Evolutionary conservation across 2,329 filamentous ascomycete species (phyloP), one percentile per base, ranked within the genome.

Genomic region (Talaromyces pinophilus): DNA sequence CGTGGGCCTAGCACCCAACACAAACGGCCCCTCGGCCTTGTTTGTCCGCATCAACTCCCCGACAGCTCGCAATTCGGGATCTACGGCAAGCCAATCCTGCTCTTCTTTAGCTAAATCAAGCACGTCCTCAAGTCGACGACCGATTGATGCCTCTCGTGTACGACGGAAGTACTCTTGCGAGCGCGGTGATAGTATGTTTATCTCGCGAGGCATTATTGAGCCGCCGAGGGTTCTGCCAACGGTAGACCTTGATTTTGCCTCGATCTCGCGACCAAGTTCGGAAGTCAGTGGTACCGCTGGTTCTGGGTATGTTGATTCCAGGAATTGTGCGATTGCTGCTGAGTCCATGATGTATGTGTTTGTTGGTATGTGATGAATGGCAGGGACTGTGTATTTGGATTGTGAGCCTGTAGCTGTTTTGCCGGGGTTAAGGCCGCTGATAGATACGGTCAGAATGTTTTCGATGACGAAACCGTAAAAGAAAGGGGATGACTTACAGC

Each of bases 321-420:
- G 73, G 67, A 82, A 82, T 44, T 76, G 68, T 1, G 79, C 71
- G 70, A 82, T 81, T 40, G 71, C 68, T 11, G 59, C 59, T 3
- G 80, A 81, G 68, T 79, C 79, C 78, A 81, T 81, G 10, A 82
- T 71, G 70, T 76, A 76, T 25, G 69, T 79, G 70, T 77, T 72
- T 60, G 68, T 80, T 22, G 79, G 74, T 11, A 80, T 55, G 66
- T 82, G 80, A 1, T 79, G 75, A 68, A 82, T 81, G 10, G 76
- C 71, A 0, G 80, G 80, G 46, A 82, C 79, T 0, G 79, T 82
- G 72, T 81, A 81, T 67, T 73, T 76, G 46, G 35, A 64, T 54
- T 68, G 42, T 15, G 64, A 48, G 3, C 59, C 48, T 15, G 38
- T 5, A 22, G 57, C 65, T 25, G 70, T 69, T 65, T 72, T 67